Evolutionary conservation across 352 stramenopile genomes (phyloP), one percentile per base, ranked within the genome.

Genomic region (Pythium biforme): DNA sequence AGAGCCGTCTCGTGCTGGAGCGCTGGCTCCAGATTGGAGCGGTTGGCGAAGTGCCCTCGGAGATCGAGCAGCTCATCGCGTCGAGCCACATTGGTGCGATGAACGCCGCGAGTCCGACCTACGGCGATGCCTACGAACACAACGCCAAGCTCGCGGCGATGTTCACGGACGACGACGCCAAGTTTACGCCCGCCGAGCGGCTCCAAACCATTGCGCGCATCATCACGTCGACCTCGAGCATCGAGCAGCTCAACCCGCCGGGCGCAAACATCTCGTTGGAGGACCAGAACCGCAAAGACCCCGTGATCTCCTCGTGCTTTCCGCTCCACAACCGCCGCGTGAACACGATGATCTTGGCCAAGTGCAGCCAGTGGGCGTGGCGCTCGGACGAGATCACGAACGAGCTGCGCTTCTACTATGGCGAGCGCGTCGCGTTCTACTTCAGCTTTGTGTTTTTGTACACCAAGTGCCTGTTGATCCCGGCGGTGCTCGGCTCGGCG

Each of bases 141-240:
- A 25, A 50, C 10, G 34, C 46, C 0, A 69, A 69, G 25, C n/a
- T 48, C 0, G 59, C 68, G n/a, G 54, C 61, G 11, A 68, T 72
- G 34, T 65, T 62, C 12, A 27, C 73, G 7, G 73, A 86, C 34
- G 80, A 86, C 4, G 83, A 91, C 59, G 64, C 71, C 47, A 92
- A 92, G 64, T 92, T 93, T 55, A 93, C 83, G 9, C 86, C 86
- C 6, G 86, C 86, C 14, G 86, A 94, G 47, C 82, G 86, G 8
- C 83, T 94, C 17, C 86, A 94, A 59, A 92, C 86, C 0, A 94
- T 94, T 40, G 86, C 81, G 6, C 86, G 86, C n/a, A 94, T 94
- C 59, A 89, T 94, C 59, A 91, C 86, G 29, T 92, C 83, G 0
- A 91, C 78, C 1, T 71, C 76, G 1, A 86, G 89, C 52, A 68